These are phyloP conservation scores for Scedosporium dehoogii DNA, from an alignment of 2,329 filamentous ascomycete species.

Conservation along the genomic window DNA sequence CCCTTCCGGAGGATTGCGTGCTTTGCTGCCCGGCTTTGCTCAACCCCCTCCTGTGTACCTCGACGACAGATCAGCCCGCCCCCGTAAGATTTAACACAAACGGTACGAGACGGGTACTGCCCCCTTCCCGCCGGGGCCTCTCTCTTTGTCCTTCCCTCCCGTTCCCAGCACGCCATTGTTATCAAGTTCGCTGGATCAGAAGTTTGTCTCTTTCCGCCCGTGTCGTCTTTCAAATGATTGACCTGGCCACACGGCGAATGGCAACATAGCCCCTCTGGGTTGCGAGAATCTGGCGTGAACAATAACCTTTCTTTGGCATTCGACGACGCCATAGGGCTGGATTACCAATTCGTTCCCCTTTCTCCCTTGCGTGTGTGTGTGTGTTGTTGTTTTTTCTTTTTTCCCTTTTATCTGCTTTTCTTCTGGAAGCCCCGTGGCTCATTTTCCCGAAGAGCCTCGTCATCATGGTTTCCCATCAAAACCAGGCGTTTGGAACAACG, in stretches of 20 bases:
- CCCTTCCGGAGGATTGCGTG: neutral
- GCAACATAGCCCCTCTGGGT: neutral
- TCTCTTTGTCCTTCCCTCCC: neutral
- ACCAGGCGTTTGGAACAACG: neutral
- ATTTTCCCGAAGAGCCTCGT: neutral
- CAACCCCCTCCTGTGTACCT: neutral
- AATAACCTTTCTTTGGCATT: neutral
- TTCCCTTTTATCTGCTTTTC: neutral
- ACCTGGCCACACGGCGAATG: neutral
- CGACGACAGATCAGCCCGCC: no score
- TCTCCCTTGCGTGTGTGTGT: neutral
- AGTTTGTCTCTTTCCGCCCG: neutral
- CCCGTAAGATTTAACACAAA: no score
- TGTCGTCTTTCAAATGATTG: neutral
- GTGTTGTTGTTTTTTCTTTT: neutral
- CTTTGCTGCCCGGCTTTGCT: neutral
- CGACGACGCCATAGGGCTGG: neutral
- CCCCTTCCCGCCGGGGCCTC: neutral
- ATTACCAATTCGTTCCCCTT: neutral
- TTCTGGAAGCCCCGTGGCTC: neutral
- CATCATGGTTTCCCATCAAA: constrained; percentile 1
- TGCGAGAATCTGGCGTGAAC: neutral
- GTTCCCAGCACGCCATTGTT: neutral
- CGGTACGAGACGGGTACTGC: no score
- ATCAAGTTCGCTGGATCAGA: neutral